Conservation (phyloP, 495 filamentous ascomycete species). For the Beverwykella pulmonaria region DNA sequence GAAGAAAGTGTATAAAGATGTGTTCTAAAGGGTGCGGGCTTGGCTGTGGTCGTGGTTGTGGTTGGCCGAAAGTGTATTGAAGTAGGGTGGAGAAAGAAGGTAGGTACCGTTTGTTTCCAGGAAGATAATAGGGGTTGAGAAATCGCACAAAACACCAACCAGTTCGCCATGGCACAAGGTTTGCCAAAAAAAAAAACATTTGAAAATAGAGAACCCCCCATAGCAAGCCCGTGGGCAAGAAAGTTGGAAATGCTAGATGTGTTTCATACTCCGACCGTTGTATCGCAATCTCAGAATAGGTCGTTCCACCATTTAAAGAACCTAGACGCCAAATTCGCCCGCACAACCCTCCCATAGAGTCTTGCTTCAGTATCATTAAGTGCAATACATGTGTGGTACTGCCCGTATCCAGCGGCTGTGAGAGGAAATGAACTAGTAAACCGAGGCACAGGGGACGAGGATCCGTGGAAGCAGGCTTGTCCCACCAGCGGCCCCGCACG, state of each 20-base stretch:
- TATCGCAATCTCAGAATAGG: constrained; percentile 8
- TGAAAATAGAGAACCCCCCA: no score
- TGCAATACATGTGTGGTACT: not conserved
- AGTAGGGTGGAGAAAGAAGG: not conserved
- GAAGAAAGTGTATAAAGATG: not conserved
- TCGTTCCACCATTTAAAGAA: not conserved
- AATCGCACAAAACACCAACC: not conserved
- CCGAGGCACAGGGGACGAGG: not conserved
- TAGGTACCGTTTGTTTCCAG: not conserved
- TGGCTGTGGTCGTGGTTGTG: not conserved
- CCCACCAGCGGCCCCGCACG: not conserved
- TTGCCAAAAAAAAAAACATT: no score
- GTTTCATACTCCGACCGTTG: constrained; percentile 5
- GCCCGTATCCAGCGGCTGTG: constrained; percentile 36
- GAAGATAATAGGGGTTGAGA: not conserved
- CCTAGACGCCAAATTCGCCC: constrained; percentile 22
- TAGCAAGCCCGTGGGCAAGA: not conserved
- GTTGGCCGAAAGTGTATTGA: not conserved
- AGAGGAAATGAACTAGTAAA: constrained; percentile 7
- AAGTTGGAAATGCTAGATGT: constrained; percentile 10
- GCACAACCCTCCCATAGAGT: not conserved
- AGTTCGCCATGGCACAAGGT: no score
- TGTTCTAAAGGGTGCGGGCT: not conserved
- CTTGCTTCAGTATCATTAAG: constrained; percentile 3
- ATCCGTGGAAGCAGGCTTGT: not conserved